phyloP scores from a whole-genome alignment of 202 grass and related monocot genomes.

The Dendrocalamus latiflorus region DNA sequence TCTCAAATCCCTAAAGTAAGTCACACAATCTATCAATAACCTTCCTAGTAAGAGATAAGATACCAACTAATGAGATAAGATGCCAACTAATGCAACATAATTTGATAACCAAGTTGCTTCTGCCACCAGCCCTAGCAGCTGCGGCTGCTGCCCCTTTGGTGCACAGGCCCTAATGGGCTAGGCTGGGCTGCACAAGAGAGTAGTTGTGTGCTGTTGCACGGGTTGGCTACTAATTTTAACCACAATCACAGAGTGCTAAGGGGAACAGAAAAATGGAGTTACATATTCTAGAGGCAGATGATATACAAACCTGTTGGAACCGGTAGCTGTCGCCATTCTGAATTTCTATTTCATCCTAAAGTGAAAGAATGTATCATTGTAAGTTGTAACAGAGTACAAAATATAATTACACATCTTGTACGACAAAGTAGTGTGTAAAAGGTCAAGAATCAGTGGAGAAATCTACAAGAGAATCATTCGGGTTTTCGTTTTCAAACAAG shows the following conservation, averaged over 20 bases:
- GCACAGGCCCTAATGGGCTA: neutral
- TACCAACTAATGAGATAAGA: neutral
- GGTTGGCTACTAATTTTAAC: neutral
- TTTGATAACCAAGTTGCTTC: neutral
- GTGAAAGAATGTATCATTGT: constrained; percentile 13
- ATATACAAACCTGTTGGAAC: constrained; percentile 62
- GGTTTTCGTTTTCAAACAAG: neutral
- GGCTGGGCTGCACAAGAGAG: neutral
- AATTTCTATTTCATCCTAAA: constrained; percentile 93
- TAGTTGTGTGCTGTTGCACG: neutral
- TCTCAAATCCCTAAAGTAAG: no score
- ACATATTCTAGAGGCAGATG: constrained; percentile 3
- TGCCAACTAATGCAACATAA: neutral
- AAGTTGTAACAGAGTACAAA: constrained; percentile 23
- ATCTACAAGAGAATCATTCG: neutral
- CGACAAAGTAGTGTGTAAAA: neutral
- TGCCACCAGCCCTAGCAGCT: neutral
- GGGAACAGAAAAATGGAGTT: neutral
- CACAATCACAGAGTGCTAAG: neutral
- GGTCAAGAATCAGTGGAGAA: neutral
- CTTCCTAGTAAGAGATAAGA: neutral
- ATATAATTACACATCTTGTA: neutral
- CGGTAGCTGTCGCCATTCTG: constrained; percentile 76
- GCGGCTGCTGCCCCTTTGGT: neutral
- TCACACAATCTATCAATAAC: constrained; percentile 13